Conservation (phyloP, 495 filamentous ascomycete species). For the Lasiosphaeris hirsuta region DNA sequence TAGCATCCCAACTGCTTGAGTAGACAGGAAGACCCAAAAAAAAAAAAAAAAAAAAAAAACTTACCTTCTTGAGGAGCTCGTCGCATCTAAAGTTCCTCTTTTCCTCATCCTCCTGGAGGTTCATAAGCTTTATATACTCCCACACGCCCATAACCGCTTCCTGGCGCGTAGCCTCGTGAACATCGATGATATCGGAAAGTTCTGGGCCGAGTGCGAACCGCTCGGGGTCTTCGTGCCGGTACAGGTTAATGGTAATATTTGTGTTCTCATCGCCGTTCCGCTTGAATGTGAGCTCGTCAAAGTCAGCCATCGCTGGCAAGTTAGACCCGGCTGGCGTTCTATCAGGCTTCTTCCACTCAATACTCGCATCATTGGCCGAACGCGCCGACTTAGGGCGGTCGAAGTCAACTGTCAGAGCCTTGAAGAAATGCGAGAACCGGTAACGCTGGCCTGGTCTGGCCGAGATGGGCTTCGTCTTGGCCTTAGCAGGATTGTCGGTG, state of each 20-base stretch:
- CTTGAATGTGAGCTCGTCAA: slow-evolving; percentile 89
- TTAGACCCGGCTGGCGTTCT: slow-evolving; percentile 50
- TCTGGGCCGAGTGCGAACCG: slow-evolving; percentile 70
- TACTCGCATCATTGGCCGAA: slow-evolving; percentile 57
- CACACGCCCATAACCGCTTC: slow-evolving; percentile 86
- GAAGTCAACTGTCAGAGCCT: slow-evolving; percentile 82
- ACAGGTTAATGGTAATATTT: slow-evolving; percentile 85
- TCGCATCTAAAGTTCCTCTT: slow-evolving; percentile 89
- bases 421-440: slow-evolving; percentile 94
- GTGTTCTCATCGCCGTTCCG: slow-evolving; percentile 86
- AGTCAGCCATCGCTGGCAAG: slow-evolving; percentile 62
- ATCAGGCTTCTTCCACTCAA: slow-evolving; percentile 70
- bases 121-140: slow-evolving; percentile 88
- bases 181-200: slow-evolving; percentile 82
- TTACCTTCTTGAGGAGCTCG: slow-evolving; percentile 70
- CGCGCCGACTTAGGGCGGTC: slow-evolving; percentile 51
- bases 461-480: slow-evolving; percentile 34
- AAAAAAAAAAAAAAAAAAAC: background rate
- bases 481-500: slow-evolving; percentile 58
- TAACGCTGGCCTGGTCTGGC: slow-evolving; percentile 46
- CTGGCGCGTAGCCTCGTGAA: slow-evolving; percentile 78
- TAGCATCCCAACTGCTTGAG: slow-evolving; percentile 10
- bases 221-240: slow-evolving; percentile 81
- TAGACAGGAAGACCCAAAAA: background rate
- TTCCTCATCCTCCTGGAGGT: slow-evolving; percentile 89